Evolutionary conservation across 2,329 filamentous ascomycete species (phyloP), one percentile per base, ranked within the genome.

Genomic region (Paraconiothyrium brasiliense): DNA sequence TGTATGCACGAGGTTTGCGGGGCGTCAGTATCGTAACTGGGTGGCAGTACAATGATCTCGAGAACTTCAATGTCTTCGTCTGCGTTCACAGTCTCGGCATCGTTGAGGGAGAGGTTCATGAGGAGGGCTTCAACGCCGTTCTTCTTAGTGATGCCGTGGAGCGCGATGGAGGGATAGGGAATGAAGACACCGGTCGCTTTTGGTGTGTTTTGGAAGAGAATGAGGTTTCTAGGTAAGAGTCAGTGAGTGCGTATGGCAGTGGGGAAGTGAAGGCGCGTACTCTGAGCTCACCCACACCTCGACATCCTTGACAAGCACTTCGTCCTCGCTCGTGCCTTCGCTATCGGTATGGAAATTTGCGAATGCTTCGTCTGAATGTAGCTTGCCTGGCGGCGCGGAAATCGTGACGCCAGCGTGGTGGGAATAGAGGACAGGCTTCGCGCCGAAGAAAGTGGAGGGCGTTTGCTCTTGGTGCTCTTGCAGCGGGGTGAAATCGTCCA

Each of bases 381-480:
- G 79, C 68, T 90, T 86, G 44, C 84, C 81, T 39, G 79, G 81
- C 30, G 86, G 82, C 22, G 90, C 80, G 71, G 86, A 85, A 3
- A 89, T 86, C 43, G 86, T 88, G 58, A 87, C 83, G 60, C 82
- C 81, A 13, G 81, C 68, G 43, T 85, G 83, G 70, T 89, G 86
- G 67, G 86, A 86, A 78, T 94, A 87, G 3, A 94, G 84, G 47
- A 94, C 85, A 1, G 91, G 88, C 72, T 90, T 92, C 32, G 86
- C 87, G 68, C 85, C 86, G 70, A 89, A 90, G 79, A 94, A 94
- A 46, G 86, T 90, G 60, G 84, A 83, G 0, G 92, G 92, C 1
- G 92, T 94, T 71, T 89, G 87, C 56, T 88, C 83, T 76, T 92
- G 87, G 74, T 93, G 91, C 63, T 92, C 88, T 60, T 84, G 81